A percentile compares a stretch with the other conserved stretches of the same genome.
These are phyloP conservation scores for Dimocarpus longan DNA, from an alignment of 345 rosid species.

Conservation along the genomic window DNA sequence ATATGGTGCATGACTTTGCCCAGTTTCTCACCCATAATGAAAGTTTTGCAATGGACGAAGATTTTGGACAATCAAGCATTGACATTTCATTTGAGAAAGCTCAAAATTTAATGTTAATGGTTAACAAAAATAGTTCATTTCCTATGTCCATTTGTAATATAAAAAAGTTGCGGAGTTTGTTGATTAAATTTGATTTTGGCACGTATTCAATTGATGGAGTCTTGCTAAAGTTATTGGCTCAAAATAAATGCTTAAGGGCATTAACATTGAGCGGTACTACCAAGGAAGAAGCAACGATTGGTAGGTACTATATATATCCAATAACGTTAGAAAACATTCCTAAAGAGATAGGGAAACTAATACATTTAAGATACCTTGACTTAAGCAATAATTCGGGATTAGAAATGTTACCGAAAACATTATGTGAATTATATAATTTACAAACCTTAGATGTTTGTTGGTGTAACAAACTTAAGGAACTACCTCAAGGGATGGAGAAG, in stretches of 20 bases:
- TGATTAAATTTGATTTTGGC: background rate
- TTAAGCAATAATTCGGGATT: constrained; percentile 11
- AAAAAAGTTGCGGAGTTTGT: no score
- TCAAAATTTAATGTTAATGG: constrained; percentile 21
- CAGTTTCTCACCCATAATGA: background rate
- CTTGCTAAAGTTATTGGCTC: no score
- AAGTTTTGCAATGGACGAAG: background rate
- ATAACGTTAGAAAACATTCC: constrained; percentile 19
- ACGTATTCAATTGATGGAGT: no score
- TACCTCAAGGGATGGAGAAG: constrained; percentile 23
- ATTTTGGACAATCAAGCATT: no score
- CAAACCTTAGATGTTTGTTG: constrained; percentile 5
- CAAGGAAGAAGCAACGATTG: background rate
- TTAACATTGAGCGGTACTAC: background rate
- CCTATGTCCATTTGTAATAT: background rate
- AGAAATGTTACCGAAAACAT: constrained; percentile 19
- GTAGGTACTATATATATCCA: background rate
- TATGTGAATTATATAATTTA: constrained; percentile 23
- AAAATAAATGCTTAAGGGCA: no score
- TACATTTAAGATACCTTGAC: constrained; percentile 25
- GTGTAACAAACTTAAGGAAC: background rate
- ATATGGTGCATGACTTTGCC: background rate
- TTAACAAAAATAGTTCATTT: background rate
- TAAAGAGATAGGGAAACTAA: constrained; percentile 9
- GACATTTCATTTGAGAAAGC: background rate